Percentiles rank a stretch among this genome's conserved stretches.
These are phyloP conservation scores for Stenogyne calaminthoides DNA, from an alignment of 305 asterid genomes.

Conservation along the genomic window DNA sequence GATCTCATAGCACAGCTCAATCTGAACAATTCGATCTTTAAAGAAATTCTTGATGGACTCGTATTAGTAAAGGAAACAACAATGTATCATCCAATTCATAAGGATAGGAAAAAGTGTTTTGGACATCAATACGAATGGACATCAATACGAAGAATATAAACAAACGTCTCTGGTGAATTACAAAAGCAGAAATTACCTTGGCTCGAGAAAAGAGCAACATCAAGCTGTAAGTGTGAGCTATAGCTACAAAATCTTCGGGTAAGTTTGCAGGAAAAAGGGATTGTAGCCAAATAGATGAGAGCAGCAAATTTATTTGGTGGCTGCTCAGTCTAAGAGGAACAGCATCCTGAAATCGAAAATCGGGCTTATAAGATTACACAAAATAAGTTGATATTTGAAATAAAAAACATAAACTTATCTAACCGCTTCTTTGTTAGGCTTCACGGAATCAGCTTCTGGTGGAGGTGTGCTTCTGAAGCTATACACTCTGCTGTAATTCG, in stretches of 20 bases:
- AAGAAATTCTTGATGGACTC: not conserved
- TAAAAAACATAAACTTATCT: slow-evolving; percentile 5
- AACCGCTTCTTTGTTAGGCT: slow-evolving; percentile 53
- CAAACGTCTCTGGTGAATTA: not conserved
- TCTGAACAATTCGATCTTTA: not conserved
- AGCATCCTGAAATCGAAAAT: slow-evolving; percentile 53
- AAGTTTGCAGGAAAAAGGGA: slow-evolving; percentile 67
- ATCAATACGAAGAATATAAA: not conserved
- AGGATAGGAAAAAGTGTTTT: not conserved
- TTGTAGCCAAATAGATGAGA: slow-evolving; percentile 91
- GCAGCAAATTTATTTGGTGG: slow-evolving; percentile 86
- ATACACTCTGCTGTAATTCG: slow-evolving; percentile 72
- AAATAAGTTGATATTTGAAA: not conserved
- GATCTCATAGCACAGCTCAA: not conserved
- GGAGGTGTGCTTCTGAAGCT: slow-evolving; percentile 48
- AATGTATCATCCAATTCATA: not conserved
- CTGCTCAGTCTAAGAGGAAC: slow-evolving; percentile 92
- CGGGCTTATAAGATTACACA: not conserved
- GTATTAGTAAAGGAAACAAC: not conserved
- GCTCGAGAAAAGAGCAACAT: slow-evolving; percentile 88
- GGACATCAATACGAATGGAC: not conserved
- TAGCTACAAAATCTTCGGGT: slow-evolving; percentile 95
- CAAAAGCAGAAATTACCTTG: slow-evolving; percentile 57
- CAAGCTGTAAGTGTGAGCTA: slow-evolving; percentile 95
- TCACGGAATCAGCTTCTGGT: slow-evolving; percentile 39